Percentiles rank a stretch among this genome's conserved stretches.
Evolutionary conservation across 495 filamentous ascomycete genomes (phyloP).

Genomic region (Aspergillus sclerotioniger): DNA sequence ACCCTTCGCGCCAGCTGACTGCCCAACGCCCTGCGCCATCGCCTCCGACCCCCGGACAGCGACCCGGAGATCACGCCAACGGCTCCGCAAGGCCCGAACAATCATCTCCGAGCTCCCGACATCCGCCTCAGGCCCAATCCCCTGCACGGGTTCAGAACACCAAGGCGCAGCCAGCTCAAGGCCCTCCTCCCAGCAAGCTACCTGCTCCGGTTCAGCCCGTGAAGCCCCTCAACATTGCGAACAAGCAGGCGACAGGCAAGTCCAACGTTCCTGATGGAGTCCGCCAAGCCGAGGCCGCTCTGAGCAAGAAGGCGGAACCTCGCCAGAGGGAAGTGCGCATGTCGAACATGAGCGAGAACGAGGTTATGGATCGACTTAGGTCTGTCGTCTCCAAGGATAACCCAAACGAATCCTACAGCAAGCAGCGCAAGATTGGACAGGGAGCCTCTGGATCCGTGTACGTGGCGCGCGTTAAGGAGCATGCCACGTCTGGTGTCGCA

Average conservation of each 20-base stretch:
- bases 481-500: constrained; percentile 63
- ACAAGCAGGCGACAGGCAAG: constrained; percentile 61
- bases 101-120: constrained; percentile 34
- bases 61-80: constrained; percentile 22
- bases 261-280: constrained; percentile 56
- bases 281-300: constrained; percentile 76
- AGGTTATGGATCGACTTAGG: constrained; percentile 93
- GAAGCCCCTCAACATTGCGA: constrained; percentile 87
- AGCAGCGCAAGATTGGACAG: constrained; percentile 99
- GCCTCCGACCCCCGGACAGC: constrained; percentile 43
- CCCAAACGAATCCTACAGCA: constrained; percentile 88
- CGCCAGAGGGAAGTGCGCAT: constrained; percentile 90
- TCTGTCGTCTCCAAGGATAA: constrained; percentile 92
- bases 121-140: constrained; percentile 30
- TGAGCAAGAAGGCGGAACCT: constrained; percentile 70
- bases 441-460: constrained; percentile 97
- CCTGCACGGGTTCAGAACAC: constrained; percentile 34
- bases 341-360: constrained; percentile 93
- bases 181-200: constrained; percentile 49
- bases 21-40: constrained; percentile 59
- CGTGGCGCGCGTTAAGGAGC: constrained; percentile 86
- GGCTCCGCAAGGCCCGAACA: constrained; percentile 25
- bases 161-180: constrained; percentile 37
- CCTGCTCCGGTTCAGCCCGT: constrained; percentile 66
- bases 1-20: constrained; percentile 43